Base-by-base conservation (phyloP, 176 grass and related monocot species). In the Carex parvula region DNA sequence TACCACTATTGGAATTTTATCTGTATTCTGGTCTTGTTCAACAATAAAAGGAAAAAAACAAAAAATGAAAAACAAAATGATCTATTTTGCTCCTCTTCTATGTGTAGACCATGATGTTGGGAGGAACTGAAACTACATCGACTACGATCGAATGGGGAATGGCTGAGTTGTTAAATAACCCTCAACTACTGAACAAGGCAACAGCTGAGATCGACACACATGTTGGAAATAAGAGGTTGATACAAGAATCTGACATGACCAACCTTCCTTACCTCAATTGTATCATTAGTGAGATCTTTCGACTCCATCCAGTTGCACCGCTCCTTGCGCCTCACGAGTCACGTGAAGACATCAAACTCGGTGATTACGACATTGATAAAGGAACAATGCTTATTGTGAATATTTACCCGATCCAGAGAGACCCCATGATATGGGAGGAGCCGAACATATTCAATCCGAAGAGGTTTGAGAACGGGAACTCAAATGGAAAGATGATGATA, bases 91-190 rank as follows among this genome's bases (percentile, higher is more conserved):
- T 50, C 12, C 15, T 4, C 77, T n/a, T 48, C 1, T 22, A 20
- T 54, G 0, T 33, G 1, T 24, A 94, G 89, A 86, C 87, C 11
- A 32, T 91, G n/a, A 64, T 91, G 1, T 70, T 85, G 54, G 90
- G 20, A 9, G 90, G 88, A 10, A 88, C 81, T 0, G 92, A 94
- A 61, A 92, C 86, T 0, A 84, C 90, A 3, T 48, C 90, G 0
- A 83, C 75, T 60, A 90, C 70, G 0, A 82, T 83, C 2, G 90
- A 92, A 85, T 92, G 88, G 92, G 84, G 81, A 1, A 90, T 90
- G 90, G 81, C 90, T 2, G 74, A 88, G 41, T 81, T 94, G 0
- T 85, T 92, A 20, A 94, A 92, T 63, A 88, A 94, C 4, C 81
- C 76, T 0, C 18, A 8, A 0, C 3, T 35, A 0, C 35, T 88